Conservation (phyloP, 2,329 filamentous ascomycete species). For the Epichloe coenophiala region DNA sequence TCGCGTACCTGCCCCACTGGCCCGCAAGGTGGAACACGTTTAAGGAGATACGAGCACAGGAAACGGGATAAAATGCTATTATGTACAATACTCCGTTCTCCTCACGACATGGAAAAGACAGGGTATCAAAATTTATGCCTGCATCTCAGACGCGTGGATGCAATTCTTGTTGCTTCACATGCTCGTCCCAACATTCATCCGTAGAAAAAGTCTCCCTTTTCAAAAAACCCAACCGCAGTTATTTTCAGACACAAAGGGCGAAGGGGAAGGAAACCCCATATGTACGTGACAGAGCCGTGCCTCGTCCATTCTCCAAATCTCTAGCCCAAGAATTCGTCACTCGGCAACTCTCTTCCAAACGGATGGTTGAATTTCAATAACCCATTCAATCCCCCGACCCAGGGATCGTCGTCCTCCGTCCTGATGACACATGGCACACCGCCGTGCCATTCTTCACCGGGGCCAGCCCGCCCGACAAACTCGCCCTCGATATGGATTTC, state of each 20-base stretch:
- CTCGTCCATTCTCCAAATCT: not conserved
- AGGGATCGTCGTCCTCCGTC: slow-evolving; percentile 68
- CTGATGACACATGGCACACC: slow-evolving; percentile 89
- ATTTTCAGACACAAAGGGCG: too few relatives aligned
- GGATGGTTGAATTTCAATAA: slow-evolving; percentile 95
- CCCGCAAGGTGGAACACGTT: too few relatives aligned
- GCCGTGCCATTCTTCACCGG: slow-evolving; percentile 45
- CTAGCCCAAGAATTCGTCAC: slow-evolving; percentile 17
- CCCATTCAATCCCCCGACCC: slow-evolving; percentile 94
- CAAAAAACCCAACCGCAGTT: not conserved
- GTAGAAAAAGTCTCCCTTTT: too few relatives aligned
- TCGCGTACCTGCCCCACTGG: too few relatives aligned
- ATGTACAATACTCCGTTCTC: too few relatives aligned
- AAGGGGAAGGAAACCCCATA: too few relatives aligned
- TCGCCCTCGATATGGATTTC: slow-evolving; percentile 86
- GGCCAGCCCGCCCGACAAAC: slow-evolving; percentile 41
- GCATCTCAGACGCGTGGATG: not conserved
- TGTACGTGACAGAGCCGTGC: not conserved
- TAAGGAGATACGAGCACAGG: too few relatives aligned
- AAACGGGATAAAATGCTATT: too few relatives aligned
- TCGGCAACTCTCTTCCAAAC: slow-evolving; percentile 47
- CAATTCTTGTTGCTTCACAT: not conserved
- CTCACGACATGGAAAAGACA: too few relatives aligned
- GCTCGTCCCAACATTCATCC: too few relatives aligned
- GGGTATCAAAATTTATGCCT: slow-evolving; percentile 1